phyloP scores from a whole-genome alignment of 169 alveolate genomes.

The Ichthyophthirius multifiliis region DNA sequence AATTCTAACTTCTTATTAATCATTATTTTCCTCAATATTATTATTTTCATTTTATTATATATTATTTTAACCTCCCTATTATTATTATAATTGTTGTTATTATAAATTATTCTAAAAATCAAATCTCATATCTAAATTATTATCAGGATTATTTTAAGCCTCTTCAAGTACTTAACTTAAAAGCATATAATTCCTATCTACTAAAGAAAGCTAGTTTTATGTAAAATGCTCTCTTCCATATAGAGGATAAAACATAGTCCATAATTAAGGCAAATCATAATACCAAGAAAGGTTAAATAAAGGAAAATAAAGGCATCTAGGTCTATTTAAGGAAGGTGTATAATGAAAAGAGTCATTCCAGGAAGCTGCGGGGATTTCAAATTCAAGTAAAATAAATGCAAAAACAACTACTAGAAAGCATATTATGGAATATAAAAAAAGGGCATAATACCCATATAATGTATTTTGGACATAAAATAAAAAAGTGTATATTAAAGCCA shows the following conservation, averaged over 20 bases:
- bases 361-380: constrained; percentile 33
- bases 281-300: constrained; percentile 22
- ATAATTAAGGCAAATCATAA: constrained; percentile 33
- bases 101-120: background rate
- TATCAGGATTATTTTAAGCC: background rate
- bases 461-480: constrained; percentile 12
- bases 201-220: constrained; percentile 9
- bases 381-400: background rate
- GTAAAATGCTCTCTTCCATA: constrained; percentile 29
- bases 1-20: background rate
- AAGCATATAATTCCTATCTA: constrained; percentile 17
- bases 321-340: constrained; percentile 37
- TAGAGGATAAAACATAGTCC: constrained; percentile 46
- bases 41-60: too few species aligned
- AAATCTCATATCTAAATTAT: background rate
- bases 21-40: background rate
- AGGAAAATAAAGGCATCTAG: constrained; percentile 19
- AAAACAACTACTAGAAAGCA: background rate
- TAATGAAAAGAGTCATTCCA: constrained; percentile 25
- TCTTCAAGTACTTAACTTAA: constrained; percentile 11
- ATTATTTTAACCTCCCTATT: too few species aligned
- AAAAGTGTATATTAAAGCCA: background rate
- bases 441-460: constrained; percentile 16
- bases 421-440: background rate
- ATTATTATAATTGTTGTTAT: background rate